Percentiles rank a stretch among this genome's conserved stretches.
phyloP scores from a whole-genome alignment of 2,329 filamentous ascomycete genomes.

The Xylariaceae sp. region DNA sequence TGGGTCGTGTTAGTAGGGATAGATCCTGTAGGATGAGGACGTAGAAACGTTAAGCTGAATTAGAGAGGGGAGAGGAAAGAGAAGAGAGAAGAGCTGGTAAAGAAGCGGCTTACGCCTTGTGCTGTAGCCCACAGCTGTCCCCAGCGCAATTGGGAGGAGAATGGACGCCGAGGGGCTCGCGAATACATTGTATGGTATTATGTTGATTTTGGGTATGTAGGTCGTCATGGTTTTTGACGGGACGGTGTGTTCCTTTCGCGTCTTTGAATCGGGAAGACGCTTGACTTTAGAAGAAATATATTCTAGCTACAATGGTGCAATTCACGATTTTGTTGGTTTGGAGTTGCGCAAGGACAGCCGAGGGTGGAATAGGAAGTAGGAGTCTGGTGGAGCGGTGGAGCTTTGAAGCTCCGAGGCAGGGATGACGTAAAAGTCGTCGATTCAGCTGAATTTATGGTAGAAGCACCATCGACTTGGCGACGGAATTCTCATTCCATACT shows the following conservation, averaged over 20 bases:
- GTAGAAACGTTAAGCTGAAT: background rate
- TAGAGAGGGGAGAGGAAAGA: constrained; percentile 5
- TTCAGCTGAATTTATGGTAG: no score
- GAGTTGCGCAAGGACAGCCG: no score
- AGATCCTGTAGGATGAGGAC: background rate
- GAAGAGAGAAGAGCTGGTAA: constrained; percentile 3
- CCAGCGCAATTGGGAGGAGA: constrained; percentile 76
- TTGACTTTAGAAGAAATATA: no score
- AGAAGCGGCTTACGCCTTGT: constrained; percentile 62
- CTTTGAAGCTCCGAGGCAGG: no score
- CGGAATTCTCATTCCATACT: no score
- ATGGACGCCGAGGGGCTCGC: constrained; percentile 75
- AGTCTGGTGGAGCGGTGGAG: no score
- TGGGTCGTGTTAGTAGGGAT: constrained; percentile 9
- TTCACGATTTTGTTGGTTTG: no score
- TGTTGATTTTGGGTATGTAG: constrained; percentile 77
- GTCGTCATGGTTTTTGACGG: constrained; percentile 69
- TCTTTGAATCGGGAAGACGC: no score
- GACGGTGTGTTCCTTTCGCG: background rate
- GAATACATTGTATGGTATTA: constrained; percentile 73
- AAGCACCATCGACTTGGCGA: no score
- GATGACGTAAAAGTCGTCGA: no score
- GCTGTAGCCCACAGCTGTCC: constrained; percentile 74
- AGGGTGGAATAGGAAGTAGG: no score
- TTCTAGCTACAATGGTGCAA: no score